These are phyloP conservation scores for Sequoia sempervirens DNA, from an alignment of 75 land plant species.

Conservation along the genomic window DNA sequence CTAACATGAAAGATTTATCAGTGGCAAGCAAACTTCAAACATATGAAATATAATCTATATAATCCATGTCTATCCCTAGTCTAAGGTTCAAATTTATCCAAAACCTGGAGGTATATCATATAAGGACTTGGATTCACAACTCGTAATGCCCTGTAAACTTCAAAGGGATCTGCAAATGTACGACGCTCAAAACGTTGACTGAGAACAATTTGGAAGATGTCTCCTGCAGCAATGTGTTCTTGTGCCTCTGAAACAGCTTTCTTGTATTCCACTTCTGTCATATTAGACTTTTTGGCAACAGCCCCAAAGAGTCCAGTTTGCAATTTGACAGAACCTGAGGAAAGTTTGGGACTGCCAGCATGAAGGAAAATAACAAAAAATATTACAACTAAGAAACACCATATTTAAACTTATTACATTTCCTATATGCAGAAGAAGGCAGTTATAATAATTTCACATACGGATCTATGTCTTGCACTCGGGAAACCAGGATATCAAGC, in stretches of 20 bases:
- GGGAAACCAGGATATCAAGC: conserved; percentile 50
- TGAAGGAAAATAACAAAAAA: conserved; percentile 7
- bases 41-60: neutral
- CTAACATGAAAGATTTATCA: neutral
- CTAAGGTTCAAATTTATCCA: neutral
- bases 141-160: conserved; percentile 88
- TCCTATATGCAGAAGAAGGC: neutral
- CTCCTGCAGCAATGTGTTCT: conserved; percentile 93
- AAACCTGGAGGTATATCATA: conserved; percentile 90
- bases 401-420: conserved; percentile 1
- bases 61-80: neutral
- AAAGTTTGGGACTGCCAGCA: conserved; percentile 56
- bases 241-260: conserved; percentile 70
- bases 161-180: conserved; percentile 96
- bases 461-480: conserved; percentile 57
- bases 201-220: conserved; percentile 92
- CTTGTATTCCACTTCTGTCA: conserved; percentile 72
- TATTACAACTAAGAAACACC: neutral
- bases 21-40: neutral
- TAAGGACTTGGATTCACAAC: conserved; percentile 99
- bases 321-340: conserved; percentile 62
- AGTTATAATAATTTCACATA: conserved; percentile 28
- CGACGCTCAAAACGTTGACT: conserved; percentile 94
- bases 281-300: conserved; percentile 42
- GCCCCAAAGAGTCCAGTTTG: conserved; percentile 46